Percentiles rank a stretch among this genome's conserved stretches.
phyloP scores from a whole-genome alignment of 1,139 yeast genomes.

The Yamadazyma diospyri region DNA sequence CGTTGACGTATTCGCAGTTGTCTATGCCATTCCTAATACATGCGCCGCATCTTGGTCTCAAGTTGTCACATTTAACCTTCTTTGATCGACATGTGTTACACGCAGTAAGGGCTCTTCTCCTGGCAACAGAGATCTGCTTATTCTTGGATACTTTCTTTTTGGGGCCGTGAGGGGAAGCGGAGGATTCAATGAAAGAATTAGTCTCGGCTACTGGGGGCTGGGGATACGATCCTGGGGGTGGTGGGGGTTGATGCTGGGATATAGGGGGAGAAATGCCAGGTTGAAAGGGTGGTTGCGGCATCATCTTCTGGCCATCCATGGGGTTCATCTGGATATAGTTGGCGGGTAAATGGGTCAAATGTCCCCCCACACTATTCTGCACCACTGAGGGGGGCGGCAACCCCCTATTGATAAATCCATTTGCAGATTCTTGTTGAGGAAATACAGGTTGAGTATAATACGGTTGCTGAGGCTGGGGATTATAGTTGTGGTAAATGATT shows the following conservation, averaged over 20 bases:
- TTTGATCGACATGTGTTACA: conserved; percentile 47
- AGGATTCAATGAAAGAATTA: no score
- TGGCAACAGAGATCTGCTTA: conserved; percentile 11
- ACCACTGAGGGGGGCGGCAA: conserved; percentile 2
- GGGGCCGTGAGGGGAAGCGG: no score
- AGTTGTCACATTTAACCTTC: conserved; percentile 51
- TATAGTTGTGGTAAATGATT: conserved; percentile 5
- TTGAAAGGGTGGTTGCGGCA: no score
- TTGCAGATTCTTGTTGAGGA: conserved; percentile 3
- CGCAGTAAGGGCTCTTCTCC: conserved; percentile 44
- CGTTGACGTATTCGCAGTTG: conserved; percentile 32
- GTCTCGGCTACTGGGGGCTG: background rate
- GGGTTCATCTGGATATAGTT: background rate
- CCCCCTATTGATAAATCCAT: background rate
- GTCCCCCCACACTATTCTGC: background rate
- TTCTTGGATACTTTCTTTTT: conserved; percentile 1
- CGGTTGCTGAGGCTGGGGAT: conserved; percentile 4
- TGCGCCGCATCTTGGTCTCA: conserved; percentile 48
- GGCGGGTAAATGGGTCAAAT: background rate
- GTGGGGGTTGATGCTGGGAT: background rate
- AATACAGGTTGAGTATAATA: conserved; percentile 9
- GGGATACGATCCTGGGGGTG: background rate
- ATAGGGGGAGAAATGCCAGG: no score
- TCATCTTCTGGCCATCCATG: background rate
- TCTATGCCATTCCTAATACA: conserved; percentile 36